Evolutionary conservation across 371 early-diverging fungal species (phyloP), one percentile per base, ranked within the genome.

Genomic region (Mucor racemosus): DNA sequence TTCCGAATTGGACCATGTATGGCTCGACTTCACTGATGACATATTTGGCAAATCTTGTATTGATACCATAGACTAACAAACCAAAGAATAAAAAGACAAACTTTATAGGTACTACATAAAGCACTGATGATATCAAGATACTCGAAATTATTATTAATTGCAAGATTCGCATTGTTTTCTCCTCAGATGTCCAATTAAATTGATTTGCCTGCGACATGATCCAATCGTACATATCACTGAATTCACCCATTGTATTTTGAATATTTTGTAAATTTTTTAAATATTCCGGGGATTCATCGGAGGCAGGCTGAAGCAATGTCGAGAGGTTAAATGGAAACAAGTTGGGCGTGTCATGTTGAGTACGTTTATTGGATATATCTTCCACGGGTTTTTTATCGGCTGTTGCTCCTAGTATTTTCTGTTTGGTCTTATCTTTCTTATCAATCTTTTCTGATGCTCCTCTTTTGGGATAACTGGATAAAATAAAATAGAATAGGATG

Each of bases 181-280:
- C 58, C 21, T 79, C 79, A 7, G 68, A 64, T 4, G 75, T 60
- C 82, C 79, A 77, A 65, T 83, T 70, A 31, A 79, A 64, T n/a
- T 76, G 66, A 40, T 61, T 63, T 31, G 62, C 38, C 21, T 67
- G 62, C 1, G 44, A 35, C 10, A 76, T 64, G 14, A 69, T 48
- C 66, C 66, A 67, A 53, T 79, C 79, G 19, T 83, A 80, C 7
- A 58, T 62, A 62, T 78, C 77, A 58, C 72, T 64, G 15, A 77
- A 69, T 57, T 79, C 79, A 7, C 79, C 76, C 79, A 79, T 78
- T 58, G 71, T 77, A 58, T 80, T 83, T 59, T 83, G 84, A 13
- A 83, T 46, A 42, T 79, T 77, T 55, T 77, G 73, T 35, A 83
- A 53, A 41, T 83, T 83, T 13, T 59, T 60, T 5, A 79, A 34